These are phyloP conservation scores for Aphanomyces euteiches DNA, from an alignment of 352 stramenopile genomes.

Conservation along the genomic window DNA sequence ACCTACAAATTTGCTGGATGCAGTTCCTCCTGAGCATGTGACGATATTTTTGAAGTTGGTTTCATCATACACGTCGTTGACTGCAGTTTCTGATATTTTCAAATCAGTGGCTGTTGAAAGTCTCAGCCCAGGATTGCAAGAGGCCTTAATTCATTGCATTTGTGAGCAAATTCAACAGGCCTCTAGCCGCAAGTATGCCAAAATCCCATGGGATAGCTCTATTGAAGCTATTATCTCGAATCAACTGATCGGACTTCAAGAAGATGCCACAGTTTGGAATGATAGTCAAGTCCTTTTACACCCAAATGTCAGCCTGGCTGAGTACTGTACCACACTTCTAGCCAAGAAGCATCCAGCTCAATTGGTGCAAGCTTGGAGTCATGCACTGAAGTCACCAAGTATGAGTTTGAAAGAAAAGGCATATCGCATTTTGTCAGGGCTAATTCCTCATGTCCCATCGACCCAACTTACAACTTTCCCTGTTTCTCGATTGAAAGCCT, in stretches of 20 bases:
- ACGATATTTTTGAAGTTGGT: slow-evolving; percentile 85
- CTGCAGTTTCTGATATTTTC: background rate
- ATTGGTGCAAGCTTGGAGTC: slow-evolving; percentile 74
- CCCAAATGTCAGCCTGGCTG: slow-evolving; percentile 80
- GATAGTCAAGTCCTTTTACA: slow-evolving; percentile 79
- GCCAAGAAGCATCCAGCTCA: slow-evolving; percentile 54
- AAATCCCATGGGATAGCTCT: slow-evolving; percentile 77
- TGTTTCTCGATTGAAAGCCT: slow-evolving; percentile 59
- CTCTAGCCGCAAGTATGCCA: slow-evolving; percentile 56
- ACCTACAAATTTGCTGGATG: slow-evolving; percentile 39
- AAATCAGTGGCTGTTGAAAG: slow-evolving; percentile 12
- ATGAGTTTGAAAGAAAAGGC: slow-evolving; percentile 84
- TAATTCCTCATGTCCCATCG: slow-evolving; percentile 64
- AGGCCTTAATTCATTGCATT: background rate
- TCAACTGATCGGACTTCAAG: slow-evolving; percentile 45
- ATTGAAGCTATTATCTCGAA: slow-evolving; percentile 65
- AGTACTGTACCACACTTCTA: slow-evolving; percentile 79
- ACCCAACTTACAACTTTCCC: slow-evolving; percentile 37
- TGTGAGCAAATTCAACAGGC: slow-evolving; percentile 5
- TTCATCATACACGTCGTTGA: slow-evolving; percentile 32
- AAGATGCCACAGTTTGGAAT: slow-evolving; percentile 52
- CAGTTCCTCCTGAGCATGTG: slow-evolving; percentile 39
- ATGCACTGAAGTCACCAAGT: slow-evolving; percentile 78
- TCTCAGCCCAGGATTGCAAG: slow-evolving; percentile 10
- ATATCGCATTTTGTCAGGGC: slow-evolving; percentile 65